These are phyloP conservation scores for Trichosporon coremiiforme DNA, from an alignment of 1,284 basidiomycete genomes.

Conservation along the genomic window DNA sequence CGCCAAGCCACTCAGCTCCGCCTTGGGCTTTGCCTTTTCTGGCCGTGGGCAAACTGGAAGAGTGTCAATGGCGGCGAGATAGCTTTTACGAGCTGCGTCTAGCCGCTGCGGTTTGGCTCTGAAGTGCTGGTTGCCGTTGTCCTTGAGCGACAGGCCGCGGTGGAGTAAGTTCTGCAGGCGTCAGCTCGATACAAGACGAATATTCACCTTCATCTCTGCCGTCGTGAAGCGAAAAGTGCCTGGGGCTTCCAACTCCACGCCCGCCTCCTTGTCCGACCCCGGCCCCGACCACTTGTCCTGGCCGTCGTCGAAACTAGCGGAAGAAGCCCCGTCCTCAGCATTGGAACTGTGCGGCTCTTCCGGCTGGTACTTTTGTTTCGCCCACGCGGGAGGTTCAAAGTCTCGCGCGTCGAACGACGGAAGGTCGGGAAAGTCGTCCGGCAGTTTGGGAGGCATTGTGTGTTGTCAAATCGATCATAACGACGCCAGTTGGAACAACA, in stretches of 20 bases:
- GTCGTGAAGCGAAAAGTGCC: conserved; percentile 31
- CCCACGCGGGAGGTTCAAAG: conserved; percentile 48
- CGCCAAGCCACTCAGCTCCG: conserved; percentile 36
- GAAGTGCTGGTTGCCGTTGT: conserved; percentile 47
- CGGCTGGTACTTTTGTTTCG: conserved; percentile 19
- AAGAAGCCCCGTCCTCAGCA: not conserved
- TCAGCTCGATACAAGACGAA: not conserved
- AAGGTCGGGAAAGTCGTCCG: conserved; percentile 28
- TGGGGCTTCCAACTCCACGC: conserved; percentile 43
- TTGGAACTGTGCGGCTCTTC: not conserved
- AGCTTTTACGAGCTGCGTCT: conserved; percentile 40
- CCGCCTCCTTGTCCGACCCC: conserved; percentile 47
- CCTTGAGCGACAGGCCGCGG: conserved; percentile 38
- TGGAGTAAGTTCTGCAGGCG: conserved; percentile 35
- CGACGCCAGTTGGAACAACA: not conserved
- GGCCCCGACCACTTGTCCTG: conserved; percentile 21
- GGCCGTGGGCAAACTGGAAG: conserved; percentile 29
- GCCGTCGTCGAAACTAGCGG: not conserved
- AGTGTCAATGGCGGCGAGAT: conserved; percentile 40
- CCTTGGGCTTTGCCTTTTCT: not conserved
- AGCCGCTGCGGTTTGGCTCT: conserved; percentile 38
- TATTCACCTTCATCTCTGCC: conserved; percentile 36
- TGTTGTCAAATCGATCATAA: too few relatives aligned
- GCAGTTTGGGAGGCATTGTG: conserved; percentile 2
- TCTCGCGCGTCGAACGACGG: conserved; percentile 38